Evolutionary conservation across 2,329 filamentous ascomycete genomes (phyloP).

Genomic region (Emergomyces pasteurianus): DNA sequence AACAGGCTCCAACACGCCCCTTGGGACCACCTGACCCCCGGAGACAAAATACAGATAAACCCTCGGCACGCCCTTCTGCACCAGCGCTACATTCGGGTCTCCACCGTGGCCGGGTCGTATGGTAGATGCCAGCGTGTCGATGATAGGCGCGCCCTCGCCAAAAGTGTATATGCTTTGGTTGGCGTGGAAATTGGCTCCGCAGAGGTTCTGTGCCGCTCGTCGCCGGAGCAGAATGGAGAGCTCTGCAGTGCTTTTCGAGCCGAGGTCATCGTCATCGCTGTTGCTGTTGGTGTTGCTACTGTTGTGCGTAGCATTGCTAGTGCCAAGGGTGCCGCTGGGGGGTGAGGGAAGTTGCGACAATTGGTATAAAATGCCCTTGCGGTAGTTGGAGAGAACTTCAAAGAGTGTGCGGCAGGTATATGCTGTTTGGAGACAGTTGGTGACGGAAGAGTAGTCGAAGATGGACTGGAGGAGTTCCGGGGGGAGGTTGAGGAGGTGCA

Average conservation of each 20-base stretch:
- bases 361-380: slow-evolving; percentile 27
- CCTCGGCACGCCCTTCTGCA: slow-evolving; percentile 18
- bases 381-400: slow-evolving; percentile 22
- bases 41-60: slow-evolving; percentile 19
- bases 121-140: slow-evolving; percentile 25
- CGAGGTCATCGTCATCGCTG: not conserved
- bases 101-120: slow-evolving; percentile 3
- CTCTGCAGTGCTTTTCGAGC: slow-evolving; percentile 7
- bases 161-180: slow-evolving; percentile 20
- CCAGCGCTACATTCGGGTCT: slow-evolving; percentile 17
- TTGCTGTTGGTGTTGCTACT: too few relatives aligned
- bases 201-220: slow-evolving; percentile 22
- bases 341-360: slow-evolving; percentile 20
- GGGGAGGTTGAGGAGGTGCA: slow-evolving; percentile 24
- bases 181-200: slow-evolving; percentile 25
- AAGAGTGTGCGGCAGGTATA: slow-evolving; percentile 26
- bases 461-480: slow-evolving; percentile 32
- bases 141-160: slow-evolving; percentile 11
- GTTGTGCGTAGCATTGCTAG: not conserved
- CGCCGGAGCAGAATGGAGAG: slow-evolving; percentile 24
- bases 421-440: slow-evolving; percentile 27
- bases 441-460: slow-evolving; percentile 21
- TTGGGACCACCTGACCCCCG: slow-evolving; percentile 10
- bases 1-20: slow-evolving; percentile 13
- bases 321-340: slow-evolving; percentile 5